phyloP scores from a whole-genome alignment of 2,329 filamentous ascomycete genomes.

The Sordariomycetes sp. region DNA sequence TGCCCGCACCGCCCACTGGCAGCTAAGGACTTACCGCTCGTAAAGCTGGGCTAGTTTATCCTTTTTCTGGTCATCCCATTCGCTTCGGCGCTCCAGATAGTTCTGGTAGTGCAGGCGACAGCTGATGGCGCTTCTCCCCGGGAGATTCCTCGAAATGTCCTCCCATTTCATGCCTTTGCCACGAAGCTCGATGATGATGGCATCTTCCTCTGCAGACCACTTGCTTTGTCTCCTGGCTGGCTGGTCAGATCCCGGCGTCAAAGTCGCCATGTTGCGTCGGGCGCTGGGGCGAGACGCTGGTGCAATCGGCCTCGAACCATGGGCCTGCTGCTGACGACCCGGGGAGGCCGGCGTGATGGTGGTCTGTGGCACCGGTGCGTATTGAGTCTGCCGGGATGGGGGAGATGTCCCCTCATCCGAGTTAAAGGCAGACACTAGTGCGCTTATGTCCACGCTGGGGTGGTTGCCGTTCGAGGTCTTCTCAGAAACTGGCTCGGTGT shows the following conservation, averaged over 20 bases:
- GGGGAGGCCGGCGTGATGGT: neutral
- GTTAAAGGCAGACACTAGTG: no score
- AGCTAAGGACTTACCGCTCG: slow-evolving; percentile 75
- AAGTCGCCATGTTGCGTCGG: slow-evolving; percentile 21
- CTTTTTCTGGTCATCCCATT: slow-evolving; percentile 97
- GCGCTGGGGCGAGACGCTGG: slow-evolving; percentile 19
- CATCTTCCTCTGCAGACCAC: slow-evolving; percentile 89
- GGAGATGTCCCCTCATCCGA: no score
- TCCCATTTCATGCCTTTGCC: slow-evolving; percentile 97
- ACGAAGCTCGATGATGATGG: slow-evolving; percentile 85
- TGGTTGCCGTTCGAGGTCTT: neutral
- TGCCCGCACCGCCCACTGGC: no score
- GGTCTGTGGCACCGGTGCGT: slow-evolving; percentile 8
- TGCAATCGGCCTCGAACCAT: slow-evolving; percentile 18
- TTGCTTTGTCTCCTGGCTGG: slow-evolving; percentile 93
- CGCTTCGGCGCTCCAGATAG: slow-evolving; percentile 83
- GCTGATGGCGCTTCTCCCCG: slow-evolving; percentile 86
- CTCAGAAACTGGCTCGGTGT: neutral
- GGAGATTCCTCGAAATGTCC: slow-evolving; percentile 86
- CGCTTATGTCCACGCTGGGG: neutral
- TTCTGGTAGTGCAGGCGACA: slow-evolving; percentile 96
- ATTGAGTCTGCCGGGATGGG: no score
- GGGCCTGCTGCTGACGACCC: slow-evolving; percentile 4
- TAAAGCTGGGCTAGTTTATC: slow-evolving; percentile 93
- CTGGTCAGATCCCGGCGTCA: slow-evolving; percentile 49